These are phyloP conservation scores for Hypoxylon trugodes DNA, from an alignment of 495 filamentous ascomycete species.

Conservation along the genomic window DNA sequence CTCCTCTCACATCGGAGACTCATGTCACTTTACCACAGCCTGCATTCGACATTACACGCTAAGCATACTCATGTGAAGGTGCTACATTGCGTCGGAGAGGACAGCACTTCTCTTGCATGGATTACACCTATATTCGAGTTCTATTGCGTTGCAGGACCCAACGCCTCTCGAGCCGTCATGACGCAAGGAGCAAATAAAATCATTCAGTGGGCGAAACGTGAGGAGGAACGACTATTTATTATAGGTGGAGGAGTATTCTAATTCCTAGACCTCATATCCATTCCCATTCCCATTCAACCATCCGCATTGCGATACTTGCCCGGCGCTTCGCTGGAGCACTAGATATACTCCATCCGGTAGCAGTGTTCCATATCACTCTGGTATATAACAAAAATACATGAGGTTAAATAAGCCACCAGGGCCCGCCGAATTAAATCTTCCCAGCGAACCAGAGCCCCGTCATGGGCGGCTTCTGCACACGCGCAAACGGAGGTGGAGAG, in stretches of 20 bases:
- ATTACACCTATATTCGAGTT: conserved; percentile 89
- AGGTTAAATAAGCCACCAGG: not conserved
- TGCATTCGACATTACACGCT: conserved; percentile 84
- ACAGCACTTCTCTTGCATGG: conserved; percentile 85
- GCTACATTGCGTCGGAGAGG: conserved; percentile 76
- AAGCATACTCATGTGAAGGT: conserved; percentile 86
- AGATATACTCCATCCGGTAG: too few relatives aligned
- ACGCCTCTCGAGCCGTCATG: conserved; percentile 76
- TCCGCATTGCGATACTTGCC: too few relatives aligned
- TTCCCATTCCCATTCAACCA: not conserved
- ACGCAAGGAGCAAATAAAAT: conserved; percentile 87
- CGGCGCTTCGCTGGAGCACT: too few relatives aligned
- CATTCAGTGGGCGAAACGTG: conserved; percentile 85
- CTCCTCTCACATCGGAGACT: conserved; percentile 74
- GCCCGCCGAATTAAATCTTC: not conserved
- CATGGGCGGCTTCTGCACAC: not conserved
- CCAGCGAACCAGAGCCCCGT: not conserved
- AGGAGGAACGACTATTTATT: conserved; percentile 94
- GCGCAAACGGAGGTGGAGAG: not conserved
- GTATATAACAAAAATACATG: too few relatives aligned
- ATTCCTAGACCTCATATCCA: not conserved
- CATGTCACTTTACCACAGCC: conserved; percentile 81
- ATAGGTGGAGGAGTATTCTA: conserved; percentile 85
- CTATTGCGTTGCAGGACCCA: conserved; percentile 88
- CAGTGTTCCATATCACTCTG: too few relatives aligned